Evolutionary conservation across 495 filamentous ascomycete species (phyloP).

Genomic region (Talaromyces nanjingensis): DNA sequence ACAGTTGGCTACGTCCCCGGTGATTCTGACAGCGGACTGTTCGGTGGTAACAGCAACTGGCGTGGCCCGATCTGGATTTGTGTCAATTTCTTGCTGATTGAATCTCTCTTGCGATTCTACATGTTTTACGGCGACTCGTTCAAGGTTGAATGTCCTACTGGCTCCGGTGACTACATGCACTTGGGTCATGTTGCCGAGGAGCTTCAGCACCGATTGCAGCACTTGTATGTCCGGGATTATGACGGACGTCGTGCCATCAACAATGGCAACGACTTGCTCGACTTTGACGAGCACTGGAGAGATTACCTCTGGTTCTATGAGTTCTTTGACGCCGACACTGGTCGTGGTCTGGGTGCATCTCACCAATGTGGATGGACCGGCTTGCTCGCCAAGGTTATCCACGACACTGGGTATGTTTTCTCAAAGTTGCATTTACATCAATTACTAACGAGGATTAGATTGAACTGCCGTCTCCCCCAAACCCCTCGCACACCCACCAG

Average conservation of each 20-base stretch:
- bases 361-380: slow-evolving; percentile 99
- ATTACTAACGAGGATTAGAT: slow-evolving; percentile 34
- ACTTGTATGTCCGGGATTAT: slow-evolving; percentile 76
- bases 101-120: slow-evolving; percentile 86
- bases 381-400: slow-evolving; percentile 90
- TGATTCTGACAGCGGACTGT: slow-evolving; percentile 87
- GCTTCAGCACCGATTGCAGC: slow-evolving; percentile 89
- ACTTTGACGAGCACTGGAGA: slow-evolving; percentile 87
- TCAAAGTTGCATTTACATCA: neutral
- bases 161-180: slow-evolving; percentile 93
- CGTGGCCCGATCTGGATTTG: slow-evolving; percentile 90
- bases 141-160: slow-evolving; percentile 87
- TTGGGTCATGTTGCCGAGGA: slow-evolving; percentile 94
- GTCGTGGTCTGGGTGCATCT: slow-evolving; percentile 82
- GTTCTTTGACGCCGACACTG: slow-evolving; percentile 91
- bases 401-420: slow-evolving; percentile 76
- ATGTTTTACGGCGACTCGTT: slow-evolving; percentile 89
- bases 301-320: slow-evolving; percentile 95
- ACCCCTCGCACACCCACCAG: slow-evolving; percentile 80
- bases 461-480: slow-evolving; percentile 87
- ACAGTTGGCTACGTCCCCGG: slow-evolving; percentile 85
- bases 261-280: slow-evolving; percentile 69
- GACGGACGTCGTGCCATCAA: slow-evolving; percentile 85
- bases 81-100: slow-evolving; percentile 91
- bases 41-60: slow-evolving; percentile 98